Evolutionary conservation across 257 asterid genomes (phyloP).

Genomic region (Fraxinus pennsylvanica): DNA sequence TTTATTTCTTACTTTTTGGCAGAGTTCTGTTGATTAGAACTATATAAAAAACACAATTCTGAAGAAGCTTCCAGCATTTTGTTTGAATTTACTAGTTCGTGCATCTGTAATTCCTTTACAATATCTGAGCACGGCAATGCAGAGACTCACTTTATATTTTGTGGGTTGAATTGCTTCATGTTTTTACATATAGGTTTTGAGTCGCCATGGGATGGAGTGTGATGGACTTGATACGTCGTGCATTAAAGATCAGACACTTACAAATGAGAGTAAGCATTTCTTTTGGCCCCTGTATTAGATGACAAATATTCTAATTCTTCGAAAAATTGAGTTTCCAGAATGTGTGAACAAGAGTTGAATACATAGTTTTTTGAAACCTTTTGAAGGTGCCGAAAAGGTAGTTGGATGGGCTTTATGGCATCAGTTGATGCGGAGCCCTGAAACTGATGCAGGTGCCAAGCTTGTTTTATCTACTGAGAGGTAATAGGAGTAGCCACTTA

Average conservation of each 20-base stretch:
- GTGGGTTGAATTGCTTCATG: constrained; percentile 17
- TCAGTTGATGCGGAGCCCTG: constrained; percentile 59
- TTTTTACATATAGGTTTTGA: constrained; percentile 64
- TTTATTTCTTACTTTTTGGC: background rate
- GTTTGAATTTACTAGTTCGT: background rate
- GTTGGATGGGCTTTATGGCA: constrained; percentile 86
- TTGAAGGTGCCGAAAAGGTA: constrained; percentile 78
- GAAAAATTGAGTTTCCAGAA: background rate
- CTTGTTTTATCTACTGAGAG: constrained; percentile 66
- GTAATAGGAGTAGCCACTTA: constrained; percentile 40
- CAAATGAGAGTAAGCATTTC: constrained; percentile 68
- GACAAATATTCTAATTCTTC: constrained; percentile 6
- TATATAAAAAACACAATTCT: background rate
- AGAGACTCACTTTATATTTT: constrained; percentile 3
- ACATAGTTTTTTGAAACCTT: constrained; percentile 27
- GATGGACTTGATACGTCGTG: constrained; percentile 63
- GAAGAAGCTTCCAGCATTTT: background rate
- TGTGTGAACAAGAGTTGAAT: constrained; percentile 17
- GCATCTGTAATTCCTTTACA: background rate
- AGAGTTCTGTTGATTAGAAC: background rate
- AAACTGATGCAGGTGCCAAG: constrained; percentile 47
- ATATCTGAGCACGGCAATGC: background rate
- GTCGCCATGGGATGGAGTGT: constrained; percentile 68
- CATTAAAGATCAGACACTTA: constrained; percentile 75
- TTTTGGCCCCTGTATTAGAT: constrained; percentile 12